These are phyloP conservation scores for Scedosporium dehoogii DNA, from an alignment of 2,329 filamentous ascomycete species.

Conservation along the genomic window DNA sequence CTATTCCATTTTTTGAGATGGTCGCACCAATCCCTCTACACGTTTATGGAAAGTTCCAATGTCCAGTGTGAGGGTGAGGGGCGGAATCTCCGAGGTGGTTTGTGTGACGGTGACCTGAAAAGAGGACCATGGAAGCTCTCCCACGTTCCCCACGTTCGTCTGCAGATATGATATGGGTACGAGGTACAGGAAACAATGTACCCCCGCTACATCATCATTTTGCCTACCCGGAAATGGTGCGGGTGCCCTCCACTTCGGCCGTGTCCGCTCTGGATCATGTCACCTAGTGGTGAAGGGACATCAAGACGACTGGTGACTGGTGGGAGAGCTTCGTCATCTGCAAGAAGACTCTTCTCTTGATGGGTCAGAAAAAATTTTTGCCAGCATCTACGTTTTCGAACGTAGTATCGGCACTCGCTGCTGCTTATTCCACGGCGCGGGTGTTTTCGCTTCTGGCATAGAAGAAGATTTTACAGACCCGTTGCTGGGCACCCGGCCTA, in stretches of 20 bases:
- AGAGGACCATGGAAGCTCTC: background rate
- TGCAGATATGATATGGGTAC: background rate
- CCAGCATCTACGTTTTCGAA: slow-evolving; percentile 1
- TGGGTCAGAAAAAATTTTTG: background rate
- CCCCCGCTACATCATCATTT: background rate
- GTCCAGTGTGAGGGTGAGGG: background rate
- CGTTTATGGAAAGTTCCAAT: background rate
- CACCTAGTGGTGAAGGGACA: background rate
- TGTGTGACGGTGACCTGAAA: background rate
- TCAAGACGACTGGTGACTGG: background rate
- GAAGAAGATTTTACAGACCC: slow-evolving; percentile 33
- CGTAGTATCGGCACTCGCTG: slow-evolving; percentile 3
- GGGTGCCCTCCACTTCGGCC: background rate
- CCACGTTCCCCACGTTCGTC: slow-evolving; percentile 1
- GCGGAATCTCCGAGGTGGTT: background rate
- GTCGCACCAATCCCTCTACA: background rate
- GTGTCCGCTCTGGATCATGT: background rate
- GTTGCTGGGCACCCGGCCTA: slow-evolving; percentile 47
- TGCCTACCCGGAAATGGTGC: background rate
- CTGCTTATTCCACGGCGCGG: slow-evolving; percentile 22
- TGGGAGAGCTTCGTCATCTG: background rate
- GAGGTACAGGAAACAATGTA: background rate
- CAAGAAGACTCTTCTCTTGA: background rate
- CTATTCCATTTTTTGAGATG: background rate
- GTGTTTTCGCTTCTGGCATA: slow-evolving; percentile 49